Base-by-base conservation (phyloP, 2,329 filamentous ascomycete species). In the Drechslerella coelobrocha region DNA sequence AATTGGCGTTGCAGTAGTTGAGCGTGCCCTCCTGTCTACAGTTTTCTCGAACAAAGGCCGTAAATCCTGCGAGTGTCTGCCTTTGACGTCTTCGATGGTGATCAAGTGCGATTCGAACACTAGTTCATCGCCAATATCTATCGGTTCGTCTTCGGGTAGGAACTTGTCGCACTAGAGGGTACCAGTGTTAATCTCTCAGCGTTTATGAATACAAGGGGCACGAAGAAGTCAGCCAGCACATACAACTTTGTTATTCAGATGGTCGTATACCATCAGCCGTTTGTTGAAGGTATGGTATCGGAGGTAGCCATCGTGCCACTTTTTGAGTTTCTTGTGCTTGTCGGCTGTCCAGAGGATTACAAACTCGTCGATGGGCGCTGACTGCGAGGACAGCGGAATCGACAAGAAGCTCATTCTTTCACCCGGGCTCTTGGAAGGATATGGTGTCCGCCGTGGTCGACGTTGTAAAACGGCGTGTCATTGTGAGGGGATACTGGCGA, bases 251-350 rank as follows among this genome's bases (percentile, higher is more conserved):
- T 73, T 71, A 50, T 73, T 65, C 45, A 72, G 61, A 37, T 76
- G 73, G 54, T 76, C 75, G 52, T 76, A 76, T 9, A 76, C 69
- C 48, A 76, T 60, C 71, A 76, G 65, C 17, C 74, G 73, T 27
- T 73, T 75, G 37, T 76, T 76, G 54, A 75, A 76, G 14, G 73
- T 75, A 52, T 76, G 75, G 41, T 74, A 74, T 12, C 75, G 73
- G 19, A 76, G 73, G 39, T 55, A 68, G 62, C 75, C 75, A 61
- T 76, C 75, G 43, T 76, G 75, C 75, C 75, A 76, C 66, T 75
- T 75, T 57, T 76, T 76, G 17, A 75, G 73, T 51, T 76, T 76
- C 56, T 76, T 75, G 59, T 75, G 73, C 65, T 76, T 76, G 73
- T 76, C 75, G 48, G 73, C 61, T 17, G 75, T 76, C 75, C 75